Evolutionary conservation across 2,329 filamentous ascomycete genomes (phyloP), one percentile per base, ranked within the genome.

Genomic region (Lachnellula subtilissima): DNA sequence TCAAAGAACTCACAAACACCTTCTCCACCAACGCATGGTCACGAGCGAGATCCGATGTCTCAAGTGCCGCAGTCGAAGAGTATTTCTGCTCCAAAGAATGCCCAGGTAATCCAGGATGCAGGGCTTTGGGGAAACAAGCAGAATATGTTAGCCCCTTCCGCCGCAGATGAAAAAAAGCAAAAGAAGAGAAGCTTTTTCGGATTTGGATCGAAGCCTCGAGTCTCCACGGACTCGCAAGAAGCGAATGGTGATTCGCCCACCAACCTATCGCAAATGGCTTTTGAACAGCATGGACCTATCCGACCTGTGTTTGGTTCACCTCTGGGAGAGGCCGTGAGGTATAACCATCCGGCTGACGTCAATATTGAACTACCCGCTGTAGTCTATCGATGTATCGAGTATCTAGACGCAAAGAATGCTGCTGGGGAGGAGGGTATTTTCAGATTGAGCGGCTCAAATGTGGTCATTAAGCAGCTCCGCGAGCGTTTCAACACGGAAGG

Each of bases 401-500:
- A 96, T 71, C 80, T 99, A 17, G 87, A 90, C 62, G 81, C 84
- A 6, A 92, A 92, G 75, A 84, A 89, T 60, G 94, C 92, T 11
- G 80, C 87, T 48, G 79, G 79, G 5, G 94, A 99, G 71, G 94
- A 99, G 72, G 94, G 94, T 45, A 96, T 99, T 43, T 99, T 99
- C 79, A 86, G 94, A 51, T 79, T 99, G 43, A 97, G 92, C 71
- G 94, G 94, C n/a, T 97, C 93, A 0, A 97, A 96, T 69, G 83
- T 95, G 53, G 87, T 96, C 50, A 96, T 99, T 74, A 96, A 93
- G 72, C 85, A 85, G 55, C 80, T 99, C 45, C 88, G 89, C 59
- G 93, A 97, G 70, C 86, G 92, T 2, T 99, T 99, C 76, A 97
- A 99, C 72, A 85, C 75, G 4, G 92, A 99, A 75, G 88, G 92